Evolutionary conservation across 495 filamentous ascomycete species (phyloP), one percentile per base, ranked within the genome.

Genomic region (Aspergillus diversus): DNA sequence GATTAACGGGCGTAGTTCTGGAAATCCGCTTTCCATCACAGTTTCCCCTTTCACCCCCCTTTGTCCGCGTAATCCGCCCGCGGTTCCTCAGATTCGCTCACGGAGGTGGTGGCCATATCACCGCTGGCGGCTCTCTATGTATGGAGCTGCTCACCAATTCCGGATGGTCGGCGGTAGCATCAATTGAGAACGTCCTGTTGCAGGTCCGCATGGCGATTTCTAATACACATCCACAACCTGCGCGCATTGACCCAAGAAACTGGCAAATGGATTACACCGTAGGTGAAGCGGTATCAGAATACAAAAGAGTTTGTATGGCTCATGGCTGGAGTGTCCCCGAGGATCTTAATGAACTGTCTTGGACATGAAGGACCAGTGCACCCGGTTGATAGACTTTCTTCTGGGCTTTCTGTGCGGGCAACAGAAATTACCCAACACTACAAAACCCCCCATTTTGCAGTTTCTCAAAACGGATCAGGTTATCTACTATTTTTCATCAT

Each of bases 91-190:
- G 83, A 11, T 92, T 93, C 71, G 68, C 73, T 48, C 47, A 76
- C 5, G 92, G 92, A 11, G 93, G 93, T 27, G 93, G 93, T 17
- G 93, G 93, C 2, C 93, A 97, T 71, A 89, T 97, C 59, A 97
- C 93, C 0, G 69, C 77, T n/a, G 93, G 93, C 4, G 93, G 93
- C 1, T 90, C 93, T 1, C 82, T 97, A 75, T 97, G 93, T 73
- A 93, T 97, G 91, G 90, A 97, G 74, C 80, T 97, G 7, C 83
- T 97, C 39, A 97, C 93, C 3, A 90, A 88, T 67, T 80, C 85
- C 9, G 93, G 93, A 12, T 97, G 93, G 93, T 85, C 82, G 15
- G 86, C 90, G 0, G 88, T 83, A 0, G 84, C 80, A 56, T 86
- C 83, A 32, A 85, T 97, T 61, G 93, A 97, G 76, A 89, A 83